Evolutionary conservation across 805 yeast genomes (phyloP), one percentile per base, ranked within the genome.

Genomic region (Wickerhamiella cacticola): DNA sequence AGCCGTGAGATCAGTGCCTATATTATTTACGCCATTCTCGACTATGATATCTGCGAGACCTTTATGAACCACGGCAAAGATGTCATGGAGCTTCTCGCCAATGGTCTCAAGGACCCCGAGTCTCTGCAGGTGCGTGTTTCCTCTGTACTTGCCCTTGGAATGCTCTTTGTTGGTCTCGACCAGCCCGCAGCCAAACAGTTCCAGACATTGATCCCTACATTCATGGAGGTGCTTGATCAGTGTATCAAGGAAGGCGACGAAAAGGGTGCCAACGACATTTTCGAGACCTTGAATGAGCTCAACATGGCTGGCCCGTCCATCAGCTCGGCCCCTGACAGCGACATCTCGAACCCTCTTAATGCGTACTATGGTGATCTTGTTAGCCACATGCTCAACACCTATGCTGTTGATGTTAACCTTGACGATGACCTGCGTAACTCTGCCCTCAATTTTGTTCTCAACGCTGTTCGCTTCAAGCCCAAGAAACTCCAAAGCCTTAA

Each of bases 401-500:
- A 88, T 52, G 77, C 95, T 31, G 62, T 76, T 46, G 79, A 82
- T 65, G 68, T 71, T 45, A 50, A 45, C 52, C 64, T 82, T 48
- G 95, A 85, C 55, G 86, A 82, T 56, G 96, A 88, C 59, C 74
- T 74, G 64, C 78, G 96, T 68, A 75, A 75, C 50, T 82, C 80
- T 61, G 89, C 94, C 33, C 72, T 92, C 58, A 88, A 82, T 61
- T 87, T 87, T 59, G 74, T 92, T 54, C 80, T 81, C 50, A 78
- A 89, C 46, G 80, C 82, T 51, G 80, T 82, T 36, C 73, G 84
- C 22, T 79, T 77, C 71, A 82, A 92, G 70, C 84, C 83, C 65
- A 74, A 82, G 50, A 87, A 84, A 70, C 72, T 92, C 53, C 70
- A 78, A 47, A 73, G 84, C 55, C 79, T 82, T 61, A 85, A 85